Evolutionary conservation across 495 filamentous ascomycete genomes (phyloP), one percentile per base, ranked within the genome.

Genomic region (Immersiella caudata): DNA sequence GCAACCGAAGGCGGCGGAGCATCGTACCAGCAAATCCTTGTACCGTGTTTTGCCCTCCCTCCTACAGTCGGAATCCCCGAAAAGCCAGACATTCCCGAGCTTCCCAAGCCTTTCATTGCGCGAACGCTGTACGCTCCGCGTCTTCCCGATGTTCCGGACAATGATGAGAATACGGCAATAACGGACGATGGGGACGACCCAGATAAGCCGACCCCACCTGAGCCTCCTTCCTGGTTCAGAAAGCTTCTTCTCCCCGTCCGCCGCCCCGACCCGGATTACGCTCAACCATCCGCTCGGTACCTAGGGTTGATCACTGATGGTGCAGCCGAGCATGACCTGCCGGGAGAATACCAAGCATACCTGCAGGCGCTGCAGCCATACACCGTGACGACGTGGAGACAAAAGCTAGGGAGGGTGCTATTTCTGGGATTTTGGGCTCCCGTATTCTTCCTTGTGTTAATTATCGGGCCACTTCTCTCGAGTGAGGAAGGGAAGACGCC

Each of bases 1-100:
- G 88, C 89, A 4, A 97, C 93, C 2, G 95, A 99, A 76, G 94
- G 94, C 66, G 93, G 91, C 36, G 94, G 94, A 9, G 77, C 86
- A 14, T 81, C 87, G 16, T 99, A 99, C 79, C 82, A 88, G 60
- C 94, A 97, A 71, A 82, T 95, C n/a, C 74, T 93, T 0, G 87
- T 97, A 12, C 83, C 87, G 33, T 96, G 93, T 77, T 80, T 90
- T 71, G 77, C 87, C 0, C 88, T 97, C 20, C 84, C 89, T 0
- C 74, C 80, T 1, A 65, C 71, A 46, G 54, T 83, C 26, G 67
- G 69, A 60, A 70, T 82, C 0, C 80, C 81, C 27, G 80, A 83
- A 68, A 76, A 79, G 40, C 80, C 81, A 5, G 24, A 66, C 7
- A 57, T 78, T 4, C 79, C 80, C 6, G 71, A 77, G 20, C 66